Evolutionary conservation across 83 land plant species (phyloP).

Genomic region (Diphasiastrum complanatum): DNA sequence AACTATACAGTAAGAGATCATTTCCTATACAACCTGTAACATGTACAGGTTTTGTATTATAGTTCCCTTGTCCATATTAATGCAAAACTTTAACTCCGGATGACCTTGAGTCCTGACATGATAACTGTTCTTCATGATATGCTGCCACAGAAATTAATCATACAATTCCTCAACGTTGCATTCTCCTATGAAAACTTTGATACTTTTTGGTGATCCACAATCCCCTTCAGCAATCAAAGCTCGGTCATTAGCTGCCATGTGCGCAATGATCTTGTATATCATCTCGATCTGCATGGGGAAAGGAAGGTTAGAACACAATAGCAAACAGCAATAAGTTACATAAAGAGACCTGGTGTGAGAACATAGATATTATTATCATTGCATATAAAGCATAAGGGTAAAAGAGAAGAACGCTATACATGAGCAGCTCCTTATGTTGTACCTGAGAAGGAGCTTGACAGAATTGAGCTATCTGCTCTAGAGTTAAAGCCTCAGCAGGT

Average conservation of each 20-base stretch:
- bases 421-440: constrained; percentile 1
- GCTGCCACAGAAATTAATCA: no score
- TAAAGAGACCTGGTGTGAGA: constrained; percentile 8
- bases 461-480: constrained; percentile 85
- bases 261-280: constrained; percentile 87
- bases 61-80: no score
- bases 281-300: constrained; percentile 47
- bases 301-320: constrained; percentile 2
- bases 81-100: no score
- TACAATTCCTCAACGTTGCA: constrained; percentile 83
- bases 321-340: constrained; percentile 1
- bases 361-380: background rate
- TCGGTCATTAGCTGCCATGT: constrained; percentile 95
- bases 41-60: no score
- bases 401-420: constrained; percentile 4
- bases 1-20: no score
- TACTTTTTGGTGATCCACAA: constrained; percentile 88
- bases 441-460: constrained; percentile 82
- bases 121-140: no score
- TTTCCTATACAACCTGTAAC: no score
- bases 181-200: constrained; percentile 81
- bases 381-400: constrained; percentile 1
- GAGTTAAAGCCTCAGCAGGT: constrained; percentile 80
- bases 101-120: no score
- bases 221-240: constrained; percentile 84